These are phyloP conservation scores for Apiotrichum montevideense DNA, from an alignment of 1,284 basidiomycete species.

Conservation along the genomic window DNA sequence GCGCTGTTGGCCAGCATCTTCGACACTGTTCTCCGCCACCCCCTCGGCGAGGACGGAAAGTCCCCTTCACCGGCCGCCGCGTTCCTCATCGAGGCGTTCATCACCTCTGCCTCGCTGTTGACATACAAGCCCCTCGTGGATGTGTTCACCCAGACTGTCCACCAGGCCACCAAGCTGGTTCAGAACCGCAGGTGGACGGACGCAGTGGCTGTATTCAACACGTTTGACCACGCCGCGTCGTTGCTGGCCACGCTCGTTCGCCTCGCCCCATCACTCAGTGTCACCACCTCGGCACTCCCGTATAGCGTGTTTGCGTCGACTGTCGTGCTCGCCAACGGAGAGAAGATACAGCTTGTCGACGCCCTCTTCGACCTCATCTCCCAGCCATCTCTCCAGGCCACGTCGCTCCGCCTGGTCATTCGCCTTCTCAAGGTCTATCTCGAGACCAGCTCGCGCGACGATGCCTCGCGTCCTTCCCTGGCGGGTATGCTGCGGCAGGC, in stretches of 20 bases:
- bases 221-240: conserved; percentile 25
- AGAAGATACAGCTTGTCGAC: conserved; percentile 34
- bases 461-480: conserved; percentile 25
- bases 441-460: conserved; percentile 22
- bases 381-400: conserved; percentile 18
- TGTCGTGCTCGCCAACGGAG: conserved; percentile 12
- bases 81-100: conserved; percentile 31
- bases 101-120: conserved; percentile 29
- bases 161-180: conserved; percentile 21
- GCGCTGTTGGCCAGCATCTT: conserved; percentile 26
- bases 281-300: conserved; percentile 23
- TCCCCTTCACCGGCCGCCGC: conserved; percentile 24
- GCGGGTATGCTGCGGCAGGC: conserved; percentile 36
- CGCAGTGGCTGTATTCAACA: conserved; percentile 23
- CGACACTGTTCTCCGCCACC: conserved; percentile 29
- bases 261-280: conserved; percentile 18
- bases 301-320: conserved; percentile 24
- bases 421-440: conserved; percentile 31
- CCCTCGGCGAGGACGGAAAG: conserved; percentile 17
- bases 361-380: conserved; percentile 29
- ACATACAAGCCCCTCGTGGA: conserved; percentile 40
- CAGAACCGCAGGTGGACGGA: conserved; percentile 23
- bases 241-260: conserved; percentile 31
- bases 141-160: conserved; percentile 27
- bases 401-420: conserved; percentile 21